Conservation (phyloP, 441 rosid species). For the Croton setiger region DNA sequence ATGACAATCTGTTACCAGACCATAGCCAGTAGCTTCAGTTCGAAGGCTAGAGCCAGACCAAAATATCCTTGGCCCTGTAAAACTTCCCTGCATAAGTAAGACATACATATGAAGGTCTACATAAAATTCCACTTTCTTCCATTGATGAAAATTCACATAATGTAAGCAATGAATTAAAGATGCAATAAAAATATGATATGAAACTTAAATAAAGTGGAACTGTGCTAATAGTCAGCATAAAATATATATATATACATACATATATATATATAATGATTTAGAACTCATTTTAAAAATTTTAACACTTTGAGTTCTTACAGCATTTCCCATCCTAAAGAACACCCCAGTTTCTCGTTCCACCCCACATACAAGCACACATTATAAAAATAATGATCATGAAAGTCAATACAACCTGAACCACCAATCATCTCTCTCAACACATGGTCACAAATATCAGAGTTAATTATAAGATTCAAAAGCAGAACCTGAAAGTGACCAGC, state of each 20-base stretch:
- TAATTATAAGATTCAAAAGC: constrained; percentile 9
- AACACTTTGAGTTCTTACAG: background rate
- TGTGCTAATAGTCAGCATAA: background rate
- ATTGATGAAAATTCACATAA: constrained; percentile 5
- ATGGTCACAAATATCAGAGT: background rate
- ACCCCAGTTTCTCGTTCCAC: background rate
- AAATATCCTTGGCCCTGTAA: constrained; percentile 93
- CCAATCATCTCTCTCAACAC: background rate
- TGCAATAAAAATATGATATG: background rate
- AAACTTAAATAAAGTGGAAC: background rate
- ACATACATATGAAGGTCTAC: constrained; percentile 44
- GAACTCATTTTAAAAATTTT: no score
- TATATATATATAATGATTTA: no score
- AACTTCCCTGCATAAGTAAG: constrained; percentile 97
- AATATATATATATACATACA: no score
- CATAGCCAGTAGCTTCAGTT: constrained; percentile 99
- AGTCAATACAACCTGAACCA: background rate
- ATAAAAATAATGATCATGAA: background rate
- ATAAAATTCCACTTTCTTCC: constrained; percentile 29
- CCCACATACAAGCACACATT: background rate
- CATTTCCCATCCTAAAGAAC: background rate
- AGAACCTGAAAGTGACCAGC: constrained; percentile 98
- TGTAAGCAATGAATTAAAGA: background rate
- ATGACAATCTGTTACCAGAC: constrained; percentile 62
- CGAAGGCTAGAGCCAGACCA: constrained; percentile 99